Conservation (phyloP, 192 early-diverging fungal species). For the Paraglomus brasilianum region DNA sequence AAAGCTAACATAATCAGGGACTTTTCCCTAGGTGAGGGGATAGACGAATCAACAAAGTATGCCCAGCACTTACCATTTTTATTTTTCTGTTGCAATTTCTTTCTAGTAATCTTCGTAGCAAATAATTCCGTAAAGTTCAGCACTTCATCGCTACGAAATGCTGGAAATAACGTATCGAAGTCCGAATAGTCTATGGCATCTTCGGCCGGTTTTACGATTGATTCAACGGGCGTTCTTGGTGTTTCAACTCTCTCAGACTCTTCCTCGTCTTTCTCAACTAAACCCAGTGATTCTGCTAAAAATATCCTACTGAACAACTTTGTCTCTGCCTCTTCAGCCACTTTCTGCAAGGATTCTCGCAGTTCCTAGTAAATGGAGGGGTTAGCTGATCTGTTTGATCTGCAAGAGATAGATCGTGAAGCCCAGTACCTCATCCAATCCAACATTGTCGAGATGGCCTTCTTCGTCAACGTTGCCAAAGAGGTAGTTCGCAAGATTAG, state of each 20-base stretch:
- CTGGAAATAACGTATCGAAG: constrained; percentile 65
- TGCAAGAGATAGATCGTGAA: not conserved
- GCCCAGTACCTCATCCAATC: constrained; percentile 48
- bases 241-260: constrained; percentile 41
- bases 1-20: too few relatives aligned
- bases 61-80: constrained; percentile 32
- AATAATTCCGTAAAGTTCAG: constrained; percentile 66
- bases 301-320: constrained; percentile 52
- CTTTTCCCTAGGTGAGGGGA: too few relatives aligned
- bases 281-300: constrained; percentile 50
- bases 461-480: constrained; percentile 92
- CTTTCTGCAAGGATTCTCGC: constrained; percentile 50
- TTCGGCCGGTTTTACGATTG: constrained; percentile 53
- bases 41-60: too few relatives aligned
- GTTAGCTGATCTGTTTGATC: not conserved
- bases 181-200: constrained; percentile 85
- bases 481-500: constrained; percentile 69
- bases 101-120: constrained; percentile 44
- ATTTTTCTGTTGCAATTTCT: constrained; percentile 34
- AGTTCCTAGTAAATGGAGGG: constrained; percentile 48
- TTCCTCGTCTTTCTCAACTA: constrained; percentile 49
- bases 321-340: constrained; percentile 47
- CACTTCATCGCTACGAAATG: constrained; percentile 57
- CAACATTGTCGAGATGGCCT: constrained; percentile 69
- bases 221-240: constrained; percentile 35